Percentiles rank a stretch among this genome's conserved stretches.
These are phyloP conservation scores for Solanum chilense DNA, from an alignment of 257 asterid genomes.

Conservation along the genomic window DNA sequence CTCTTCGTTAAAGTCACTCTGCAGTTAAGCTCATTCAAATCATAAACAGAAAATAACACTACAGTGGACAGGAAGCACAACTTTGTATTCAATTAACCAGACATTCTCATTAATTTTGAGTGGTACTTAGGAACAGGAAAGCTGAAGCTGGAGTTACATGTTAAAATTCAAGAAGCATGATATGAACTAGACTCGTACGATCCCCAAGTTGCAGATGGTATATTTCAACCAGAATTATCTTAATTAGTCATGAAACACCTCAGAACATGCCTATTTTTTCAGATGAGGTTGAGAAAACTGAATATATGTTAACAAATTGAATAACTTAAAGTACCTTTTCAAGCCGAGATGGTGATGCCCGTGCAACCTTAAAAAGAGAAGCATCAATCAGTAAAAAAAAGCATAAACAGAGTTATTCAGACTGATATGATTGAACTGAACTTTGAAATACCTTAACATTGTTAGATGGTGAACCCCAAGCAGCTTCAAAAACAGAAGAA, in stretches of 20 bases:
- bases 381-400: constrained; percentile 1
- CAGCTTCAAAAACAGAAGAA: constrained; percentile 38
- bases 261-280: neutral
- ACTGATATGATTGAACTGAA: neutral
- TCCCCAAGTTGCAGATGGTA: neutral
- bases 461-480: constrained; percentile 40
- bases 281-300: neutral
- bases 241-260: neutral
- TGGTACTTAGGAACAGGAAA: neutral
- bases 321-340: constrained; percentile 38
- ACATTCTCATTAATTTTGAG: neutral
- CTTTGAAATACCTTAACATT: neutral
- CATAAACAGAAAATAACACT: neutral
- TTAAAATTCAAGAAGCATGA: neutral
- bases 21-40: neutral
- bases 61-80: neutral
- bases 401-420: neutral
- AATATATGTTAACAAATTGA: neutral
- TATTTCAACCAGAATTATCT: neutral
- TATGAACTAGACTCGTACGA: neutral
- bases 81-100: neutral
- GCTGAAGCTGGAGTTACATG: neutral
- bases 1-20: neutral
- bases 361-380: constrained; percentile 27
- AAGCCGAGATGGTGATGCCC: constrained; percentile 48